These are phyloP conservation scores for Aspergillus texensis DNA, from an alignment of 2,329 filamentous ascomycete genomes.

Conservation along the genomic window DNA sequence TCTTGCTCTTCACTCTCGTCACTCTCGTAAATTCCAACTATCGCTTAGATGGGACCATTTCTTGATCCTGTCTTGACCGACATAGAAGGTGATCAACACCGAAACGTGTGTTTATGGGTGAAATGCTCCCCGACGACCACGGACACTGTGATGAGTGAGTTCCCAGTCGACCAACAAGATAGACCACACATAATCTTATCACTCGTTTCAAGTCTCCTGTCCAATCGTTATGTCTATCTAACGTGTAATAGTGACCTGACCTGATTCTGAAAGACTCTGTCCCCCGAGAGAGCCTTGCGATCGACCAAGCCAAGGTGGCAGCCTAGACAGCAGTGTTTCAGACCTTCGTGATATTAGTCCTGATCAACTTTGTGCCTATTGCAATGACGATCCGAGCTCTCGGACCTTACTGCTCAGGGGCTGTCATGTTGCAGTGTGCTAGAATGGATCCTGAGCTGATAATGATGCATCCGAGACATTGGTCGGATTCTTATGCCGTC, in stretches of 20 bases:
- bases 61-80: too few species aligned
- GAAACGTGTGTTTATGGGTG: background rate
- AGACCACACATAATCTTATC: background rate
- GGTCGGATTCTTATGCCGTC: too few species aligned
- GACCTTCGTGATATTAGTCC: too few species aligned
- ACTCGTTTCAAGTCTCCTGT: background rate
- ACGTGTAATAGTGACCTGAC: background rate
- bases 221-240: background rate
- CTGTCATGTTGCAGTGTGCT: too few species aligned
- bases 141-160: background rate
- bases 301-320: background rate
- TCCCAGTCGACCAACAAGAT: background rate
- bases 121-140: too few species aligned
- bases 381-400: too few species aligned
- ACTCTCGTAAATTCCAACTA: background rate
- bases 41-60: background rate
- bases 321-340: too few species aligned
- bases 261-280: background rate
- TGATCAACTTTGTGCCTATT: too few species aligned
- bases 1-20: background rate
- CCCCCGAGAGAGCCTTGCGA: background rate
- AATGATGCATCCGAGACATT: too few species aligned
- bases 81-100: background rate
- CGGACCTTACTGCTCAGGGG: too few species aligned
- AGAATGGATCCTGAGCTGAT: accelerated